These are phyloP conservation scores for Allium fistulosum DNA, from an alignment of 106 monocot species.

Conservation along the genomic window DNA sequence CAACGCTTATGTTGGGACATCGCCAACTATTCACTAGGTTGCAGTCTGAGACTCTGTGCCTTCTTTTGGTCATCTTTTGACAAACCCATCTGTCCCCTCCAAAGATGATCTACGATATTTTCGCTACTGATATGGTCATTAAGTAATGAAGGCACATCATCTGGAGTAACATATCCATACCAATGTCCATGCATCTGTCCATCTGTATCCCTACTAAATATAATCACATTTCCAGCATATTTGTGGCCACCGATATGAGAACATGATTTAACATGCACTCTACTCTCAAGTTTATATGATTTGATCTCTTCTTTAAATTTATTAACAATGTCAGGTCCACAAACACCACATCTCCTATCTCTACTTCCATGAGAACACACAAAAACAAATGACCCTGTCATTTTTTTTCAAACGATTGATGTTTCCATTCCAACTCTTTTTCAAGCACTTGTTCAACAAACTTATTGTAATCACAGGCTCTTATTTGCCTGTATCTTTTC, in stretches of 20 bases:
- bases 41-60: not conserved
- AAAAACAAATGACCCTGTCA: constrained; percentile 66
- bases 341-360: constrained; percentile 76
- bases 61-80: constrained; percentile 2
- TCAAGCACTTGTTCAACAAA: constrained; percentile 85
- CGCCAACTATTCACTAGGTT: not conserved
- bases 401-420: constrained; percentile 26
- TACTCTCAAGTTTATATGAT: constrained; percentile 31
- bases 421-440: constrained; percentile 46
- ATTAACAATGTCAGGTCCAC: constrained; percentile 57
- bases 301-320: constrained; percentile 63
- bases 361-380: constrained; percentile 81
- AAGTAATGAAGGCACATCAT: constrained; percentile 69
- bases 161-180: constrained; percentile 95
- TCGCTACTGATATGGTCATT: constrained; percentile 79
- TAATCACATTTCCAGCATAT: constrained; percentile 88
- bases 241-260: constrained; percentile 95
- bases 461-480: constrained; percentile 47
- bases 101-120: constrained; percentile 60
- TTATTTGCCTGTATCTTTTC: constrained; percentile 49
- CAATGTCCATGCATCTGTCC: constrained; percentile 71
- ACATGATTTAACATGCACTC: constrained; percentile 52
- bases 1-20: no score
- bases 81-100: constrained; percentile 29
- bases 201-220: constrained; percentile 45